These are phyloP conservation scores for Laguncularia racemosa DNA, from an alignment of 345 rosid species.

Conservation along the genomic window DNA sequence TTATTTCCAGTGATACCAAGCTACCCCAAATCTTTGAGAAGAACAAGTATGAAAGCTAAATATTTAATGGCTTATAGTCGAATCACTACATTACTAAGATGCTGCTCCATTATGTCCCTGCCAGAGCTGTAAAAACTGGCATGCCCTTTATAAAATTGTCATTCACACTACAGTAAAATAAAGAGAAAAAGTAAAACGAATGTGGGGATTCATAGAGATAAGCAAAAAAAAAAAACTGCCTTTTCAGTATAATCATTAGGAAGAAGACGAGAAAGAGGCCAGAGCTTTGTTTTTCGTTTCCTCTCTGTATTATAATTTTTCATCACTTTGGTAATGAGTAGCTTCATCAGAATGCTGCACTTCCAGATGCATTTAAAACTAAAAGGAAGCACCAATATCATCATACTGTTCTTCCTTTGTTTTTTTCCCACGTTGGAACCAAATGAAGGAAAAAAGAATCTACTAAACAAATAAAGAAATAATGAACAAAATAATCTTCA, in stretches of 20 bases:
- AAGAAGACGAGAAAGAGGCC: constrained; percentile 14
- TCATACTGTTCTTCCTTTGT: constrained; percentile 21
- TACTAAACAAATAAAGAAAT: constrained; percentile 40
- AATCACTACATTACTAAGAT: no score
- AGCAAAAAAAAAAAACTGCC: constrained; percentile 25
- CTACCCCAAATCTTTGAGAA: no score
- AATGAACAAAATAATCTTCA: constrained; percentile 32
- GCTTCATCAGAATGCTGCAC: constrained; percentile 12
- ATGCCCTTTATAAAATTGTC: constrained; percentile 10
- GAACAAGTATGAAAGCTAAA: no score
- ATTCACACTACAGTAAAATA: constrained; percentile 11
- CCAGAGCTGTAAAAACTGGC: constrained; percentile 14
- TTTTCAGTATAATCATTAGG: constrained; percentile 39
- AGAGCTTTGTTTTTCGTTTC: constrained; percentile 17
- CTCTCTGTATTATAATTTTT: constrained; percentile 13
- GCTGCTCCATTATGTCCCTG: constrained; percentile 8
- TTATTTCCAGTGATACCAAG: no score
- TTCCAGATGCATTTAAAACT: constrained; percentile 20
- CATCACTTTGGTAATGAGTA: constrained; percentile 23
- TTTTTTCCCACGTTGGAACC: constrained; percentile 5
- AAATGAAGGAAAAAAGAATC: constrained; percentile 4
- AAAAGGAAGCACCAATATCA: constrained; percentile 15
- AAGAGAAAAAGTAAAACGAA: not conserved
- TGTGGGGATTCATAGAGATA: constrained; percentile 9
- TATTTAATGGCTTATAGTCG: no score